Evolutionary conservation across 768 basidiomycete species (phyloP), one percentile per base, ranked within the genome.

Genomic region (Hygrocybe punicea): DNA sequence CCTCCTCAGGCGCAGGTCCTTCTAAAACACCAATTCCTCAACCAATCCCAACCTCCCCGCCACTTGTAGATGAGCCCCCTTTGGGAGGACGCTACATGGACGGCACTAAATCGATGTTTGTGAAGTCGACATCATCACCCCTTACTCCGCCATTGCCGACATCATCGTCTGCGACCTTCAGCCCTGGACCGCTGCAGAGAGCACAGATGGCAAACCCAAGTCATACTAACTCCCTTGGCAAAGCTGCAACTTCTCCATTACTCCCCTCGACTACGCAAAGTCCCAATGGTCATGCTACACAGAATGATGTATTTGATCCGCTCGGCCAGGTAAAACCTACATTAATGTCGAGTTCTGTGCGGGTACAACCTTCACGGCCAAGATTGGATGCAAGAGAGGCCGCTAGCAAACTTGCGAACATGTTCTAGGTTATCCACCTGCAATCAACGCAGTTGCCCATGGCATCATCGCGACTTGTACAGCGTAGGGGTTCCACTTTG

Each of bases 351-450:
- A 78, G 77, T 49, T 90, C 88, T n/a, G 72, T 93, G 69, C 83
- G 86, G 17, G 78, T 87, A 46, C 84, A 84, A 62, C 85, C 88
- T 13, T 83, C 83, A 37, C 74, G 90, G 62, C 83, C 86, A 44
- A 78, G 87, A 64, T 70, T 96, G 63, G 94, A 97, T 68, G 86
- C 93, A 9, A 78, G 87, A 65, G 86, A 91, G 65, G 91, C 91
- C 13, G 92, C 91, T 17, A 90, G 90, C 68, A 94, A 93, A 69
- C 79, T 94, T 56, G 92, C 91, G 6, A 95, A 93, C 66, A 88
- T 91, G 86, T 90, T 91, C 67, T 91, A 74, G 68, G 45, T 56
- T 42, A 19, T n/a, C 16, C 29, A 24, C 29, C 23, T 17, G 23
- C 25, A 25, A 33, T 25, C 42, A 29, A 29, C 4, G 29, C 8